Evolutionary conservation across 2,329 filamentous ascomycete species (phyloP), one percentile per base, ranked within the genome.

Genomic region (Talaromyces sp.): DNA sequence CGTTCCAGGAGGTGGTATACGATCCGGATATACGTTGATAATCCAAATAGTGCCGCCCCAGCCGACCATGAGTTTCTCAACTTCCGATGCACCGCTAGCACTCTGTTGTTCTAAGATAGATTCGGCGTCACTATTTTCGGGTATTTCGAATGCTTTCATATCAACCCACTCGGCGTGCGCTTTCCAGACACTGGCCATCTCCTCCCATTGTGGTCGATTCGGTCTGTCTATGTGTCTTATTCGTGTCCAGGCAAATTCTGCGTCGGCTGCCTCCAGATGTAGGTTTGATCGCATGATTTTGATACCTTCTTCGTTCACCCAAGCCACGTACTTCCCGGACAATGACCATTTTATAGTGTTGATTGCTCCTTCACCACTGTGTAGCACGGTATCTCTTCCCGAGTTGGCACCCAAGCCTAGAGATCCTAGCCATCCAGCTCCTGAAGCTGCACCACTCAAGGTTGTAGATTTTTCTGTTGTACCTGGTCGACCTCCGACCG

Each of bases 1-100:
- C 11, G 60, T 68, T 53, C 43, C 60, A 51, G 63, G 36, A 38
- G 66, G 63, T 22, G 66, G 62, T 31, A 59, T 75, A n/a, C 87
- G 87, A 15, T 91, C 91, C 5, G 91, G 88, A 74, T 93, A 90
- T 19, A 99, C 90, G 76, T 97, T 90, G 63, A 99, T 89, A 61
- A 99, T 89, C 95, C 95, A 99, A 63, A 97, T 92, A 1, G 91
- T 96, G 65, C 93, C 91, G 67, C 95, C 95, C 95, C 96, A 99
- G 10, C 95, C 95, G 27, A 99, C 90, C 7, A 99, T 81, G 22
- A 98, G 82, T 71, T 94, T 91, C 77, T 98, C 94, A 19, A 72
- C 47, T 47, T 71, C 78, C 68, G 81, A 80, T 58, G 78, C 83
- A 45, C 74, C 78, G 61, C 79, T 79, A 43, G 68, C 58, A 86